Conservation (phyloP, 305 asterid genomes). For the Fraxinus paxiana region DNA sequence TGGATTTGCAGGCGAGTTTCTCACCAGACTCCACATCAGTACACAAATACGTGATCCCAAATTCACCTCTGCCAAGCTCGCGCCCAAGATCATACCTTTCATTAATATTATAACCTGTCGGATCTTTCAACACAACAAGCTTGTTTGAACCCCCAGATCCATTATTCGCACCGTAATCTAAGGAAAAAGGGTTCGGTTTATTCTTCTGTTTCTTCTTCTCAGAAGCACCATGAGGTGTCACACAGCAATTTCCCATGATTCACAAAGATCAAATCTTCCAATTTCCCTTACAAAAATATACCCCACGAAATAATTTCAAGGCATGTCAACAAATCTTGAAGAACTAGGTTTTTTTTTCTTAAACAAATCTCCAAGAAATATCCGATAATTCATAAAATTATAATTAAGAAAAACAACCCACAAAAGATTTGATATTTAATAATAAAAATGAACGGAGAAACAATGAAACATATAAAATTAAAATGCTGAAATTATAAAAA, state of each 20-base stretch:
- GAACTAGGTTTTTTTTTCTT: background rate
- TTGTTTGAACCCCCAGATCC: slow-evolving; percentile 44
- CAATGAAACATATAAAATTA: background rate
- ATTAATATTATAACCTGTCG: slow-evolving; percentile 54
- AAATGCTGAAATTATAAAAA: background rate
- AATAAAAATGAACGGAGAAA: background rate
- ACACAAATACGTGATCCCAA: slow-evolving; percentile 77
- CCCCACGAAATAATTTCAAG: slow-evolving; percentile 19
- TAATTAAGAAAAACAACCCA: background rate
- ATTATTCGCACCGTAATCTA: slow-evolving; percentile 45
- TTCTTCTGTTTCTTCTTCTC: slow-evolving; percentile 49
- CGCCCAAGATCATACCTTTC: slow-evolving; percentile 57
- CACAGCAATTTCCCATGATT: slow-evolving; percentile 88
- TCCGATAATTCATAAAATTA: slow-evolving; percentile 20
- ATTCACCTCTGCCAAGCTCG: slow-evolving; percentile 84
- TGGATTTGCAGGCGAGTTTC: slow-evolving; percentile 71
- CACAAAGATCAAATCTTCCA: slow-evolving; percentile 24
- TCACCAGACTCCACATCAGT: slow-evolving; percentile 54
- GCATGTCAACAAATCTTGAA: slow-evolving; percentile 4
- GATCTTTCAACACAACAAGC: slow-evolving; percentile 60
- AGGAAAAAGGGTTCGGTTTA: slow-evolving; percentile 59
- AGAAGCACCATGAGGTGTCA: slow-evolving; percentile 48
- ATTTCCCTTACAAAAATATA: slow-evolving; percentile 2
- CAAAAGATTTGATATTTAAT: background rate
- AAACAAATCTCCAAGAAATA: slow-evolving; percentile 23